phyloP scores from a whole-genome alignment of 2,329 filamentous ascomycete genomes.

The Onygenales sp. region DNA sequence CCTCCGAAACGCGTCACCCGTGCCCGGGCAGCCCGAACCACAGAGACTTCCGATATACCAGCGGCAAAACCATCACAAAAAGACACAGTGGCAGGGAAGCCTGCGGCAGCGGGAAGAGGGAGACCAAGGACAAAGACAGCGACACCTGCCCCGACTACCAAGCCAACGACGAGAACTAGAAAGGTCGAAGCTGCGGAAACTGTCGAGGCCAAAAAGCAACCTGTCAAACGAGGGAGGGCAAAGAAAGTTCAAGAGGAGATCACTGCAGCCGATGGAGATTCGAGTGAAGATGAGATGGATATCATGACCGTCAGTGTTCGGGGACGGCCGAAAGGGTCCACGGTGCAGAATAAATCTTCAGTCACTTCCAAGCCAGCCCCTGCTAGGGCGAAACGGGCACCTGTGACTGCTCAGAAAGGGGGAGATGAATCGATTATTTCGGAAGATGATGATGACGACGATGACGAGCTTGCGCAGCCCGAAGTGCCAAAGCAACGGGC shows the following conservation, averaged over 20 bases:
- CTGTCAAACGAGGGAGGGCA: slow-evolving; percentile 3
- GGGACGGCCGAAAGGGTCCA: background rate
- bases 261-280: slow-evolving; percentile 1
- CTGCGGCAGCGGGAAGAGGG: slow-evolving; percentile 5
- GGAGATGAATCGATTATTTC: background rate
- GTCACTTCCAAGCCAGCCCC: background rate
- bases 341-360: background rate
- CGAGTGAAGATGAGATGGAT: slow-evolving; percentile 14
- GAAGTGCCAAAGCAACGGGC: slow-evolving; percentile 12
- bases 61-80: background rate
- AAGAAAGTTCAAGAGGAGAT: background rate
- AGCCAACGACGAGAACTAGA: background rate
- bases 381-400: background rate
- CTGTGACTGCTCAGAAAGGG: background rate
- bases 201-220: background rate
- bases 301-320: slow-evolving; percentile 7
- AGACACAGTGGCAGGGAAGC: background rate
- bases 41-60: background rate
- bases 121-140: slow-evolving; percentile 9
- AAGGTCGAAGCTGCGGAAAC: background rate
- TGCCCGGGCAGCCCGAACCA: slow-evolving; percentile 7
- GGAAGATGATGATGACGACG: slow-evolving; percentile 14
- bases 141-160: background rate
- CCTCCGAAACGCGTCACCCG: slow-evolving; percentile 13
- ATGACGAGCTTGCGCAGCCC: slow-evolving; percentile 19